These are phyloP conservation scores for Symbiotaphrina buchneri DNA, from an alignment of 495 filamentous ascomycete genomes.

Conservation along the genomic window DNA sequence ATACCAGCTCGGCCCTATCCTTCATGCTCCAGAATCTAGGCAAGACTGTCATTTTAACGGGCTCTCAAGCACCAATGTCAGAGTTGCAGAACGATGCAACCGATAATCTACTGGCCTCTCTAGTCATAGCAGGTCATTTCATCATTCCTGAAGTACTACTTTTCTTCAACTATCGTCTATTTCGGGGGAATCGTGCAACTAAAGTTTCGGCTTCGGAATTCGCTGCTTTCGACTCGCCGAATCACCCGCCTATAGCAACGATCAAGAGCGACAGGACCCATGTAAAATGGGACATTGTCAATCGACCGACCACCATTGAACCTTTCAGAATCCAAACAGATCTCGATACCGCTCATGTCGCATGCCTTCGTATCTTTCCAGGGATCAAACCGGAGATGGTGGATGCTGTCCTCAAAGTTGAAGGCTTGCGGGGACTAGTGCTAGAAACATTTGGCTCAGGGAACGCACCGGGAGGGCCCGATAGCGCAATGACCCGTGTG, in stretches of 20 bases:
- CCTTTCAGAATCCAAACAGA: slow-evolving; percentile 58
- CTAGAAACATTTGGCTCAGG: slow-evolving; percentile 92
- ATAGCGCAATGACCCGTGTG: slow-evolving; percentile 63
- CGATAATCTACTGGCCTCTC: slow-evolving; percentile 81
- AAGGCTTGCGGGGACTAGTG: slow-evolving; percentile 61
- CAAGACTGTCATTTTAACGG: slow-evolving; percentile 66
- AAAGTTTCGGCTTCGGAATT: slow-evolving; percentile 80
- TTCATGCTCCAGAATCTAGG: slow-evolving; percentile 90
- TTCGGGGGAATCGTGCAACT: slow-evolving; percentile 71
- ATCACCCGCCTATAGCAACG: slow-evolving; percentile 3
- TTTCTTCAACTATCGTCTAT: slow-evolving; percentile 89
- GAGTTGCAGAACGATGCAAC: slow-evolving; percentile 85
- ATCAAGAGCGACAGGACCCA: slow-evolving; percentile 58
- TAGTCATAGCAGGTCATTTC: slow-evolving; percentile 91
- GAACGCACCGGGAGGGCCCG: slow-evolving; percentile 70
- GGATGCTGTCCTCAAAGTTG: slow-evolving; percentile 61
- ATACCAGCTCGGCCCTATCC: slow-evolving; percentile 76
- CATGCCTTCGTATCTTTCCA: slow-evolving; percentile 84
- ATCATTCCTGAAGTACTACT: slow-evolving; percentile 91
- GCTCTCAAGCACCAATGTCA: slow-evolving; percentile 81
- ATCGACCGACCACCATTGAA: slow-evolving; percentile 47
- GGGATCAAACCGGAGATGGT: slow-evolving; percentile 93
- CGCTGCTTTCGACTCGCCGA: slow-evolving; percentile 39
- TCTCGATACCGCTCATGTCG: slow-evolving; percentile 72
- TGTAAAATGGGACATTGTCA: slow-evolving; percentile 65